A percentile compares a stretch with the other conserved stretches of the same genome.
These are phyloP conservation scores for Fibroporia radiculosa DNA, from an alignment of 768 basidiomycete species.

Conservation along the genomic window DNA sequence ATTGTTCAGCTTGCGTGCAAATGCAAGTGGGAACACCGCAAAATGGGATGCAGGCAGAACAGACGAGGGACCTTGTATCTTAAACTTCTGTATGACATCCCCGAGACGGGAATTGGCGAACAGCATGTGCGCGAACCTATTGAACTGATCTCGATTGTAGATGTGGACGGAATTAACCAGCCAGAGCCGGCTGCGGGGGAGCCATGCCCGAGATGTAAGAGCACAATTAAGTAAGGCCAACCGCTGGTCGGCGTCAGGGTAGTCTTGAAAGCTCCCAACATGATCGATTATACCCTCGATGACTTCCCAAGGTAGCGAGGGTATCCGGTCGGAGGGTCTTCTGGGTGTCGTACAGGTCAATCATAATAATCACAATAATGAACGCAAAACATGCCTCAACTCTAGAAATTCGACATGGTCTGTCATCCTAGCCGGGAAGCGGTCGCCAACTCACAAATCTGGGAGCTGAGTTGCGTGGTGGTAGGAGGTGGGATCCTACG, in stretches of 20 bases:
- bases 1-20: not conserved
- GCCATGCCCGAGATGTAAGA: not conserved
- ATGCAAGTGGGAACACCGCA: not conserved
- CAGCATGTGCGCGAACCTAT: not conserved
- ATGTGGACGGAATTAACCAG: not conserved
- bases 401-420: too few relatives aligned
- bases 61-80: not conserved
- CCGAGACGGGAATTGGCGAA: not conserved
- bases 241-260: not conserved
- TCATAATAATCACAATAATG: too few relatives aligned
- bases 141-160: not conserved
- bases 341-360: too few relatives aligned
- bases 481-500: too few relatives aligned
- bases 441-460: too few relatives aligned
- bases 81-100: not conserved
- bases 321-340: too few relatives aligned
- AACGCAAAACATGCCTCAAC: too few relatives aligned
- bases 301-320: not conserved
- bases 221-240: not conserved
- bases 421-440: too few relatives aligned
- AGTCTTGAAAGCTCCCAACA: not conserved
- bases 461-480: too few relatives aligned
- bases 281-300: not conserved
- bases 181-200: not conserved
- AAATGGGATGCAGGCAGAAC: not conserved